These are phyloP conservation scores for Aspergillus latus DNA, from an alignment of 2,329 filamentous ascomycete genomes.

Conservation along the genomic window DNA sequence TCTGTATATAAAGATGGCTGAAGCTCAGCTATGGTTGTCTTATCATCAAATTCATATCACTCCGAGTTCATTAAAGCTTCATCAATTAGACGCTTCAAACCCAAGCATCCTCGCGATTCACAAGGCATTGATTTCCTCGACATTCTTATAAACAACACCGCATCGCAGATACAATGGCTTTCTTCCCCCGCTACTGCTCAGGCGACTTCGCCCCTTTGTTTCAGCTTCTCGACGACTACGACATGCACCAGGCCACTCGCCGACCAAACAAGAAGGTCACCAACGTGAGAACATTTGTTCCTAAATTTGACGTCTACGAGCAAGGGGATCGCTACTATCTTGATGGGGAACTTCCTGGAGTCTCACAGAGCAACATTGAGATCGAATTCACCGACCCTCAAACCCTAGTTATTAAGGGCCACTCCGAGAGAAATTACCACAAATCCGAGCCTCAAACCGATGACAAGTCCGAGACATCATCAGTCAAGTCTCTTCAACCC, in stretches of 20 bases:
- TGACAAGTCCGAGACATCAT: slow-evolving; percentile 21
- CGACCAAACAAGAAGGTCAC: slow-evolving; percentile 18
- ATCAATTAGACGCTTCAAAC: not conserved
- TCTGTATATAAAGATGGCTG: slow-evolving; percentile 20
- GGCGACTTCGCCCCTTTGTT: slow-evolving; percentile 44
- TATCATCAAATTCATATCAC: slow-evolving; percentile 10
- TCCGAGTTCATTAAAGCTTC: not conserved
- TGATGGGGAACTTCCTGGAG: slow-evolving; percentile 50
- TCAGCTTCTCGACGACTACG: slow-evolving; percentile 45
- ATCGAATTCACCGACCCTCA: slow-evolving; percentile 49
- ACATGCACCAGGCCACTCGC: slow-evolving; percentile 32
- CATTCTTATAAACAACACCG: not conserved
- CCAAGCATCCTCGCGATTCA: not conserved
- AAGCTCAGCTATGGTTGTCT: not conserved
- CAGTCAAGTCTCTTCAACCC: slow-evolving; percentile 42
- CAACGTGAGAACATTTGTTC: slow-evolving; percentile 35
- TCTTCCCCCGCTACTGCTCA: slow-evolving; percentile 38
- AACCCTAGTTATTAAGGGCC: slow-evolving; percentile 47
- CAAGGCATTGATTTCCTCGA: not conserved
- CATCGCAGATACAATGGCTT: slow-evolving; percentile 33
- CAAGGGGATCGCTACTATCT: slow-evolving; percentile 42
- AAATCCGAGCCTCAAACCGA: slow-evolving; percentile 21
- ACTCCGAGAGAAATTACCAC: slow-evolving; percentile 35
- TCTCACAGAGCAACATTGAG: slow-evolving; percentile 47
- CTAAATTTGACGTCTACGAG: slow-evolving; percentile 48